Evolutionary conservation across 208 protist species (phyloP), one percentile per base, ranked within the genome.

Genomic region (Strigomonas galati): DNA sequence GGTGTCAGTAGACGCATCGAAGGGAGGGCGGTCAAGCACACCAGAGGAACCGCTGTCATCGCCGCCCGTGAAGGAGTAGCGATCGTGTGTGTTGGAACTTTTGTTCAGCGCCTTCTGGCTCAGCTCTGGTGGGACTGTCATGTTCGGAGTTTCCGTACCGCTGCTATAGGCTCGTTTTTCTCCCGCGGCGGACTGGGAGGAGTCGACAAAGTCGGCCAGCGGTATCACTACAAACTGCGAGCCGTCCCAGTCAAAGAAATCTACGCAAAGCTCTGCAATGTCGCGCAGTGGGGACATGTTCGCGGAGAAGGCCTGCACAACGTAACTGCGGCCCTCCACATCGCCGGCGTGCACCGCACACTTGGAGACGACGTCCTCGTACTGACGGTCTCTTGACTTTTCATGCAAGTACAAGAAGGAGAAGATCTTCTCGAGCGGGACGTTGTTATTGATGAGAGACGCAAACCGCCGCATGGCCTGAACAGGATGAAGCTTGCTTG

Each of bases 151-250:
- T 15, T 46, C 40, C 1, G 40, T 46, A 3, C 40, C 40, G 40
- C 40, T 46, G 40, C 40, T 46, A 15, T 9, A n/a, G 12, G 12
- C 5, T 15, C 40, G 40, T 15, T 15, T 46, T 15, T 15, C 40
- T 4, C 15, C 12, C 1, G 10, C 12, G 15, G 10, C 40, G 40
- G 10, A 46, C 40, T 4, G 1, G 10, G 40, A 10, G 26, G 44
- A 2, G 37, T 35, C 17, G 32, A 27, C 21, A 2, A 26, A 10
- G 40, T 79, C 73, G 24, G 59, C 24, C 4, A 83, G 64, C 7
- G 78, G 78, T 0, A 72, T 2, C 28, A 83, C 37, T 4, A 79
- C 56, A 37, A 83, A 83, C 66, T 76, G 61, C 17, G 65, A 62
- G 32, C 78, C 78, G 30, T 83, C 72, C 72, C 69, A 78, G 21